Conservation (phyloP, 2,329 filamentous ascomycete genomes). For the Dothidotthia symphoricarpi region DNA sequence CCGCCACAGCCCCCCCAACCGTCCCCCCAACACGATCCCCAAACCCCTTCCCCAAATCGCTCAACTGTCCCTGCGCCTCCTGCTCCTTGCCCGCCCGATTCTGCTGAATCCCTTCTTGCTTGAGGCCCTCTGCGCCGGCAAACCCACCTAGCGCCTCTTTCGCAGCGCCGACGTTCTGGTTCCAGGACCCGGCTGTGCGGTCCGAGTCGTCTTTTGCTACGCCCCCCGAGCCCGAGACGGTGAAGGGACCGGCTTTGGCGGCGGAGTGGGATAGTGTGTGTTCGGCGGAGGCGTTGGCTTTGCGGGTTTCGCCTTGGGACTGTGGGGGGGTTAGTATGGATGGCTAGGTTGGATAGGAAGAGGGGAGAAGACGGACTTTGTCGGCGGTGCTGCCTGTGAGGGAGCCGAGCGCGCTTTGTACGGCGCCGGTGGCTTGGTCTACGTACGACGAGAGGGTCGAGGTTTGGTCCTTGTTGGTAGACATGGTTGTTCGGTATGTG, state of each 20-base stretch:
- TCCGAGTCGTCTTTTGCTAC: constrained; percentile 70
- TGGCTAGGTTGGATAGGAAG: constrained; percentile 1
- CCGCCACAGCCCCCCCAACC: constrained; percentile 69
- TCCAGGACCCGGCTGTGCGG: constrained; percentile 71
- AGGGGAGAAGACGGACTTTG: constrained; percentile 47
- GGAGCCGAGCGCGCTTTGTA: constrained; percentile 69
- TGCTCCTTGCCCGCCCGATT: constrained; percentile 76
- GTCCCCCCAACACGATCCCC: constrained; percentile 60
- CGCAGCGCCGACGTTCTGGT: constrained; percentile 82
- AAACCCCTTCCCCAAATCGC: constrained; percentile 67
- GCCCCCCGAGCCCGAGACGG: constrained; percentile 67
- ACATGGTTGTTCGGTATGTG: too few species aligned
- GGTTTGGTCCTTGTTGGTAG: constrained; percentile 54
- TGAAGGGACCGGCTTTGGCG: constrained; percentile 69
- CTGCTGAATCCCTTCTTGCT: constrained; percentile 71
- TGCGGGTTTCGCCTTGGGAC: constrained; percentile 61
- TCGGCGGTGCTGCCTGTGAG: constrained; percentile 71
- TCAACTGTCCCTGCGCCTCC: constrained; percentile 79
- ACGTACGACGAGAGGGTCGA: constrained; percentile 72
- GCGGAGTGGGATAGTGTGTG: constrained; percentile 73
- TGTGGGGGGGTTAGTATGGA: constrained; percentile 34
- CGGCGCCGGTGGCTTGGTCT: constrained; percentile 67
- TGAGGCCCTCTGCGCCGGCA: constrained; percentile 72
- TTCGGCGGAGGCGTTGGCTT: constrained; percentile 65
- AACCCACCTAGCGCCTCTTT: constrained; percentile 80